Evolutionary conservation across 2,329 filamentous ascomycete genomes (phyloP).

Genomic region (Coleophoma crateriformis): DNA sequence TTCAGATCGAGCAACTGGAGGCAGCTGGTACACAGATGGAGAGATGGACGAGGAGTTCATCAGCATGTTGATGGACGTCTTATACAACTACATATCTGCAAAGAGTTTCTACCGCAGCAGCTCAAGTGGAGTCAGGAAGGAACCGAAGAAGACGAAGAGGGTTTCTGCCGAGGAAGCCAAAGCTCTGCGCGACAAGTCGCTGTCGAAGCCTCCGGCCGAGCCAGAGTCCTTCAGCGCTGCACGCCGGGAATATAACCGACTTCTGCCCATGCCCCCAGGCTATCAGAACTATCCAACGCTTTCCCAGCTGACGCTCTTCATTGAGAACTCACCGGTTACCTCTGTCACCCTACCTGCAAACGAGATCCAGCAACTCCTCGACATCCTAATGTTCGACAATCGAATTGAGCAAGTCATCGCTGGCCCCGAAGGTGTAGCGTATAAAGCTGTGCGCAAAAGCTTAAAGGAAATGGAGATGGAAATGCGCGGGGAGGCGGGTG

Average conservation of each 20-base stretch:
- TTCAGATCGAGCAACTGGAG: conserved; percentile 85
- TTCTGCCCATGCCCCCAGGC: conserved; percentile 51
- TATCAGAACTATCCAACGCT: conserved; percentile 79
- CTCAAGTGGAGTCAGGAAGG: conserved; percentile 26
- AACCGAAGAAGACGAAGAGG: conserved; percentile 47
- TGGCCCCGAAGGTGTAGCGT: conserved; percentile 24
- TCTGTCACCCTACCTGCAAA: conserved; percentile 64
- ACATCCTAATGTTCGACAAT: conserved; percentile 85
- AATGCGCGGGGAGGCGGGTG: conserved; percentile 33
- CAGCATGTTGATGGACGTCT: conserved; percentile 64
- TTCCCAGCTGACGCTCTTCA: conserved; percentile 67
- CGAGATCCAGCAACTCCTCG: conserved; percentile 79
- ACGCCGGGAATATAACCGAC: conserved; percentile 15
- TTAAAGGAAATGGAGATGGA: conserved; percentile 9
- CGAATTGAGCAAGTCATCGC: conserved; percentile 60
- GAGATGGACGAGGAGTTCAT: conserved; percentile 88
- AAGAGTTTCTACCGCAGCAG: conserved; percentile 61
- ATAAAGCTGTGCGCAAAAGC: conserved; percentile 25
- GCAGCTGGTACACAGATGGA: conserved; percentile 90
- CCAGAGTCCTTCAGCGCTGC: background rate
- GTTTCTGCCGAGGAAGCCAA: conserved; percentile 38
- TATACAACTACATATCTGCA: conserved; percentile 68
- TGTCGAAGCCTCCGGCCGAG: conserved; percentile 11
- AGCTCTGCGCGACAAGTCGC: conserved; percentile 16
- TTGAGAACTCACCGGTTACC: conserved; percentile 65